A percentile compares a stretch with the other conserved stretches of the same genome.
Conservation (phyloP, 768 basidiomycete genomes). For the Xerocomus spinulosus region DNA sequence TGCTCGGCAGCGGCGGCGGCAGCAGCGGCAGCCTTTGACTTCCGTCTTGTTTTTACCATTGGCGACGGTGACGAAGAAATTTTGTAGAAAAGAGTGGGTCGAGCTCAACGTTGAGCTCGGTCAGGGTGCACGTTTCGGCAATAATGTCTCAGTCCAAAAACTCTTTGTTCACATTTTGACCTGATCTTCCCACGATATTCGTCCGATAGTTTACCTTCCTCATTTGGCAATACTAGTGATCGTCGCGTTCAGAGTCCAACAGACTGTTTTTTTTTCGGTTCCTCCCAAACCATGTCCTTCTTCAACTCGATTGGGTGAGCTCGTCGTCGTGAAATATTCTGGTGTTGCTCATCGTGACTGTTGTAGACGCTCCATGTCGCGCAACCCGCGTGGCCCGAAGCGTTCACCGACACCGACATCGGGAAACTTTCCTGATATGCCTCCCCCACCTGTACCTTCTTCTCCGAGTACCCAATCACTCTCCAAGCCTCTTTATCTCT, state of each 20-base stretch:
- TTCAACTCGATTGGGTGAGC: constrained; percentile 78
- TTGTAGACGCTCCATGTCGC: constrained; percentile 68
- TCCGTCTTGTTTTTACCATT: constrained; percentile 55
- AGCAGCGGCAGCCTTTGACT: constrained; percentile 51
- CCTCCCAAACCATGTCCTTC: constrained; percentile 56
- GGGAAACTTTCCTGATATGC: constrained; percentile 47
- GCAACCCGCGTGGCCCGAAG: constrained; percentile 63
- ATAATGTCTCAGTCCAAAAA: constrained; percentile 8
- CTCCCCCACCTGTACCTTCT: constrained; percentile 37
- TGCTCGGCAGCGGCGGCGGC: constrained; percentile 25
- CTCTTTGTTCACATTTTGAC: not conserved
- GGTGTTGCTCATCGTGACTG: constrained; percentile 3
- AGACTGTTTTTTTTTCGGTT: not conserved
- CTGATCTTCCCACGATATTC: constrained; percentile 19
- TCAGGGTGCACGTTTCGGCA: constrained; percentile 10
- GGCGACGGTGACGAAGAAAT: not conserved
- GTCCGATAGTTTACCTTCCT: not conserved
- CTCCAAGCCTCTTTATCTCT: constrained; percentile 78
- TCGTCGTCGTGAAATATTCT: not conserved
- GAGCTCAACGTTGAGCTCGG: constrained; percentile 38
- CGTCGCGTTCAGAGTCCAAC: not conserved
- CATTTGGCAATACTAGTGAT: constrained; percentile 6
- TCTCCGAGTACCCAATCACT: constrained; percentile 30
- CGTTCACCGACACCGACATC: constrained; percentile 75
- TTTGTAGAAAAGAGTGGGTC: constrained; percentile 3